Evolutionary conservation across 1,139 yeast genomes (phyloP), one percentile per base, ranked within the genome.

Genomic region (Blastobotrys illinoisensis): DNA sequence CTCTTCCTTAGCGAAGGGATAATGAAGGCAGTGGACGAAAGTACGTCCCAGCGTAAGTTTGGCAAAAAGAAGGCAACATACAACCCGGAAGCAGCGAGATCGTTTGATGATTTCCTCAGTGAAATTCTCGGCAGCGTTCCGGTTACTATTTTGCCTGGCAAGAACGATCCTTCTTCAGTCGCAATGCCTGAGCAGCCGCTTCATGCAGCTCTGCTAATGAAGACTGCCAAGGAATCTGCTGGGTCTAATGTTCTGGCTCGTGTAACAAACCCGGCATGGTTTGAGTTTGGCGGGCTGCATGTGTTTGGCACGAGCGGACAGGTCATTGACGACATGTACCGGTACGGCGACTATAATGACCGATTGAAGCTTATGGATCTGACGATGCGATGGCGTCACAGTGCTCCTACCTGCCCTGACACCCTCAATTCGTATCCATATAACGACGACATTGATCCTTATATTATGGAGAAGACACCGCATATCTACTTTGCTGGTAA

Each of bases 341-440:
- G 83, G 63, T 93, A 93, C 53, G 51, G 62, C 13, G 71, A 71
- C 5, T 58, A 62, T 55, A 54, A 63, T 23, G 69, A 70, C 54
- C 58, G 85, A 52, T 62, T 82, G 14, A 77, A 79, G 21, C 73
- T 89, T 61, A 78, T 90, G 75, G 86, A 84, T 61, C 77, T 83
- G 6, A 85, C 88, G 1, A 68, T 95, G 45, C 73, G 76, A 53
- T 93, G 97, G 96, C 93, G 89, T 62, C 88, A 88, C 63, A 75
- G 88, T 44, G 85, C 89, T 0, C 99, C 99, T 1, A 90, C 98
- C 0, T 96, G 97, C 0, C 99, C 99, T 0, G 99, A 93, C 65
- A 95, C 99, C 0, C 73, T 93, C 47, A 87, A 74, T 64, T 61
- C 96, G 60, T 90, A 89, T 63, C 98, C 99, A 0, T 91, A 78